Percentiles rank a stretch among this genome's conserved stretches.
phyloP scores from a whole-genome alignment of 257 asterid species.

The Gentiana straminea region DNA sequence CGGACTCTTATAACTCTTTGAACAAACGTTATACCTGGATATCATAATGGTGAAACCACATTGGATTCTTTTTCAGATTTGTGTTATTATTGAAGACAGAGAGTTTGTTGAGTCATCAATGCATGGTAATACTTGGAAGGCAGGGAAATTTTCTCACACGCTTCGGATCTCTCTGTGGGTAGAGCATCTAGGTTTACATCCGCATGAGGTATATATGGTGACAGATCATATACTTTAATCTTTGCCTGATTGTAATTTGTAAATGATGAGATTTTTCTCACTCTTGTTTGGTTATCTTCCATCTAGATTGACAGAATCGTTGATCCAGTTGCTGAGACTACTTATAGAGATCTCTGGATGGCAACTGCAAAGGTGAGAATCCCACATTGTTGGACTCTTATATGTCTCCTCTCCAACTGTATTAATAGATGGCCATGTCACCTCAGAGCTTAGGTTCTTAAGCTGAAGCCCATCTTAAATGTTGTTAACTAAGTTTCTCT shows the following conservation, averaged over 20 bases:
- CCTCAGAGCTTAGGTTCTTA: too few relatives aligned
- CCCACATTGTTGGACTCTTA: too few relatives aligned
- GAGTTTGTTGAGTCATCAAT: conserved; percentile 64
- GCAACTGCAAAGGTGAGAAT: conserved; percentile 59
- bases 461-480: too few relatives aligned
- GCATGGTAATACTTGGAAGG: conserved; percentile 78
- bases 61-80: conserved; percentile 38
- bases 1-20: too few relatives aligned
- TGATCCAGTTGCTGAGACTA: conserved; percentile 65
- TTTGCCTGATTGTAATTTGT: neutral
- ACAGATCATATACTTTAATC: neutral
- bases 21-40: too few relatives aligned
- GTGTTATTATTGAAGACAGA: conserved; percentile 71
- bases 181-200: conserved; percentile 71
- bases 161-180: conserved; percentile 86
- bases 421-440: too few relatives aligned
- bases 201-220: conserved; percentile 47
- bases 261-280: neutral
- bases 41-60: neutral
- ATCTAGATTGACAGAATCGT: conserved; percentile 50
- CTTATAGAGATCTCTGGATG: conserved; percentile 65
- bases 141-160: conserved; percentile 66
- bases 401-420: too few relatives aligned
- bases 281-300: neutral
- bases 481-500: too few relatives aligned